Conservation (phyloP, 2,329 filamentous ascomycete species). For the Magnaporthales sp. region DNA sequence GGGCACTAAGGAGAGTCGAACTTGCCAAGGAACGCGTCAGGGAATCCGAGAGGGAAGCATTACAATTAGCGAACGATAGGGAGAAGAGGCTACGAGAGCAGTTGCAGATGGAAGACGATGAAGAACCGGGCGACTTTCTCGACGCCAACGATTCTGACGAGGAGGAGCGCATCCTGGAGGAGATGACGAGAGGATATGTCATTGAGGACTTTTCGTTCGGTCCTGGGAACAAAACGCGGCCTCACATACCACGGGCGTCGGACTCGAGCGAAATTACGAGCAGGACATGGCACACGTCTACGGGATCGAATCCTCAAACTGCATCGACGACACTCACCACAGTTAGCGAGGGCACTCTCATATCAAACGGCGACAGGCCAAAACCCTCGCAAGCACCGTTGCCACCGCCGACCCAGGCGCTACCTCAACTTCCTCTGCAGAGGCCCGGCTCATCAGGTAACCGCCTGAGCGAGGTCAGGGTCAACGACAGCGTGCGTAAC, state of each 20-base stretch:
- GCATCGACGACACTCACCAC: constrained; percentile 62
- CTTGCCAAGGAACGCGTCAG: constrained; percentile 67
- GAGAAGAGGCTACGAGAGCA: constrained; percentile 41
- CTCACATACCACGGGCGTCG: constrained; percentile 65
- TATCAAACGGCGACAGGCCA: constrained; percentile 20
- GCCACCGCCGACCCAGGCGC: constrained; percentile 40
- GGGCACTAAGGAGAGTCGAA: constrained; percentile 59
- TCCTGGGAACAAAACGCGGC: constrained; percentile 54
- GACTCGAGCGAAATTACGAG: constrained; percentile 73
- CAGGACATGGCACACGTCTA: constrained; percentile 73
- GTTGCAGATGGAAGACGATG: constrained; percentile 35
- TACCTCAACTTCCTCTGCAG: constrained; percentile 34
- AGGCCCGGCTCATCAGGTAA: constrained; percentile 21
- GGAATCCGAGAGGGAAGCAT: constrained; percentile 63
- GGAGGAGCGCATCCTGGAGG: constrained; percentile 73
- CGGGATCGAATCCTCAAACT: constrained; percentile 62
- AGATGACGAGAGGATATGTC: constrained; percentile 76
- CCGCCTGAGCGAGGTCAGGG: constrained; percentile 5
- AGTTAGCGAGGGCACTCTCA: constrained; percentile 51
- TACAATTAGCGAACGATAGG: constrained; percentile 50
- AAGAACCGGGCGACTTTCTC: constrained; percentile 48
- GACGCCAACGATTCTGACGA: constrained; percentile 57
- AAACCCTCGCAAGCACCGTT: constrained; percentile 18
- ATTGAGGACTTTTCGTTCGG: constrained; percentile 78
- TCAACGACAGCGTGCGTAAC: constrained; percentile 52